Percentiles rank a stretch among this genome's conserved stretches.
Conservation (phyloP, 1,284 basidiomycete species). For the Fomitopsis schrenkii region DNA sequence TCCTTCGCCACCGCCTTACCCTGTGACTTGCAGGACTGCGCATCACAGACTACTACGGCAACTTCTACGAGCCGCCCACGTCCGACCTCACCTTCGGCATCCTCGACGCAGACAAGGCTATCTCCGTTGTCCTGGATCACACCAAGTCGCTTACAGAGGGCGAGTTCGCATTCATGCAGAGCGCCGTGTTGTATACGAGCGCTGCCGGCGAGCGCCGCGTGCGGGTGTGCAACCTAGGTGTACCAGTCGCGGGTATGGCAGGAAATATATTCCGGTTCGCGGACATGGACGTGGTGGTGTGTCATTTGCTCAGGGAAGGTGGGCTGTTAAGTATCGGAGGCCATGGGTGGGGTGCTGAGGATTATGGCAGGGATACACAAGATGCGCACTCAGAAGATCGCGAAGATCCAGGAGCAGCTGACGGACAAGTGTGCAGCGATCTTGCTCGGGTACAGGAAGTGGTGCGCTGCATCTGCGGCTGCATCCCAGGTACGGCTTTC, state of each 20-base stretch:
- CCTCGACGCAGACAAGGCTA: conserved; percentile 79
- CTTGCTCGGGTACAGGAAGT: conserved; percentile 83
- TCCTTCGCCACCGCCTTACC: conserved; percentile 1
- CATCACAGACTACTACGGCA: conserved; percentile 72
- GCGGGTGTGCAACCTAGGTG: conserved; percentile 79
- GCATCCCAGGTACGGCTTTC: conserved; percentile 68
- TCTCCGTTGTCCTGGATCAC: conserved; percentile 66
- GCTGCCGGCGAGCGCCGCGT: conserved; percentile 80
- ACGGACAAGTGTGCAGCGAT: conserved; percentile 85
- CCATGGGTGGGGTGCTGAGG: background rate
- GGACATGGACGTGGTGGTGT: conserved; percentile 85
- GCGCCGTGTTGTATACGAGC: conserved; percentile 89
- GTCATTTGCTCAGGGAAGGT: conserved; percentile 81
- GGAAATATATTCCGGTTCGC: conserved; percentile 92
- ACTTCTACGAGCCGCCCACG: conserved; percentile 74
- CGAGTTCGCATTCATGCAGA: conserved; percentile 82
- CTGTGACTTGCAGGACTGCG: conserved; percentile 48
- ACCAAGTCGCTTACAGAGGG: conserved; percentile 71
- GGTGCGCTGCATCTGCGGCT: conserved; percentile 85
- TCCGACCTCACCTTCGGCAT: conserved; percentile 82
- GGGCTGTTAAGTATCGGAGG: conserved; percentile 18
- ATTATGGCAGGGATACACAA: conserved; percentile 58
- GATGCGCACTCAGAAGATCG: conserved; percentile 59
- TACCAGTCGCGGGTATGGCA: conserved; percentile 80
- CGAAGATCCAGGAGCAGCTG: conserved; percentile 79